A percentile compares a stretch with the other conserved stretches of the same genome.
Conservation (phyloP, 805 yeast genomes). For the Starmera pachycereana region DNA sequence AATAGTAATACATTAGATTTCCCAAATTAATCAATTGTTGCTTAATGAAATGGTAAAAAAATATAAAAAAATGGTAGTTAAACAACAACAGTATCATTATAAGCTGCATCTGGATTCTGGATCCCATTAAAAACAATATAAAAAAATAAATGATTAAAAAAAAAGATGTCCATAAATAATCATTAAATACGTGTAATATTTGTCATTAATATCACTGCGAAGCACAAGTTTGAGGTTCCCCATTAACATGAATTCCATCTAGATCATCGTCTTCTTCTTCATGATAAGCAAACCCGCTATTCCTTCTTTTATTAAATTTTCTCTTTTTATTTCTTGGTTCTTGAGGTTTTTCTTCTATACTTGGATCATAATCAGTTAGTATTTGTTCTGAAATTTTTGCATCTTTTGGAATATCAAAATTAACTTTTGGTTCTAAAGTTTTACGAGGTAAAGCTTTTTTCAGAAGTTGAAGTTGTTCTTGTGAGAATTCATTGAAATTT, state of each 20-base stretch:
- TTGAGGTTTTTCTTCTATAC: constrained; percentile 15
- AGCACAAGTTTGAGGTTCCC: constrained; percentile 3
- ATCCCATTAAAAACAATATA: too few species aligned
- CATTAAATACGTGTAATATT: too few species aligned
- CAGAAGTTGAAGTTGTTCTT: constrained; percentile 57
- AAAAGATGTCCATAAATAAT: too few species aligned
- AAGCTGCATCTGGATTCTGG: too few species aligned
- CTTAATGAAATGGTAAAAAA: too few species aligned
- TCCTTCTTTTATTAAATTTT: constrained; percentile 1
- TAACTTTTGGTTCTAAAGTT: constrained; percentile 23
- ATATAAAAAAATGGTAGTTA: too few species aligned
- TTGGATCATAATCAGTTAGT: constrained; percentile 47
- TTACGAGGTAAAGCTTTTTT: constrained; percentile 75
- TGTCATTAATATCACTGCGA: constrained; percentile 3
- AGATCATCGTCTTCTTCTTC: not conserved
- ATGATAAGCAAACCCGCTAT: not conserved
- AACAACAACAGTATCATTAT: too few species aligned
- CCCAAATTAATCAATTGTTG: too few species aligned
- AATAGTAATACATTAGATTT: too few species aligned
- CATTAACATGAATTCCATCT: not conserved
- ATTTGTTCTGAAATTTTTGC: constrained; percentile 71
- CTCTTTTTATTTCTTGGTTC: not conserved
- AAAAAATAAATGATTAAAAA: too few species aligned
- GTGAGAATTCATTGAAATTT: constrained; percentile 48
- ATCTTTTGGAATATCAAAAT: constrained; percentile 45